Evolutionary conservation across 2,329 filamentous ascomycete genomes (phyloP), one percentile per base, ranked within the genome.

Genomic region (Cadophora sp.): DNA sequence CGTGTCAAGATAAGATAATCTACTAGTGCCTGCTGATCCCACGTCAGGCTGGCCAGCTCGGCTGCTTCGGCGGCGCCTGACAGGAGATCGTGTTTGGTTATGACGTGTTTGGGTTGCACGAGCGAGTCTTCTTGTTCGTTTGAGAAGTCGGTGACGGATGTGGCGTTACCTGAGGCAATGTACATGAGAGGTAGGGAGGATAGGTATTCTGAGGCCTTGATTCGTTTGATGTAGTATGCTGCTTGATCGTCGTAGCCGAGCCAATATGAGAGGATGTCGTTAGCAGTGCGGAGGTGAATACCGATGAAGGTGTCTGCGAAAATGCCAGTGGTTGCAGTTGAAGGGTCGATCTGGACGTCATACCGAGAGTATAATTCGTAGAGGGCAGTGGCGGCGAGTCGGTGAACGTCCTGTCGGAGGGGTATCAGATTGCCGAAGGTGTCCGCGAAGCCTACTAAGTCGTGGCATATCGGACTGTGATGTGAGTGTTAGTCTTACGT

Each of bases 121-220:
- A 66, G 59, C 22, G 33, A 36, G 22, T 66, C 70, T n/a, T 79
- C 80, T 36, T 58, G 53, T 61, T 78, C 78, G n/a, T 68, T 65
- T 6, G 68, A 65, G 71, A 84, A 83, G 4, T 67, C 63, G 3
- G 73, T 72, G 14, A 80, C 72, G 59, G 83, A 75, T 30, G 72
- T 59, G 7, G 70, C 70, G 18, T 79, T 78, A 16, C 80, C 81
- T 1, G 78, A 79, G 3, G 80, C 80, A n/a, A 83, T 75, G 73
- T 80, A 84, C 1, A 80, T 75, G 9, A 80, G 59, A 0, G 71
- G 59, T 1, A 78, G 67, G 13, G 36, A 45, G 14, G 59, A n/a
- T 4, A 58, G 30, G 53, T 58, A 24, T 24, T 20, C 8, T 11
- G 53, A 58, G 33, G 59, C 58, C 4, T 33, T 48, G 36, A 60